Conservation (phyloP, 305 asterid species). For the Fraxinus baroniana region DNA sequence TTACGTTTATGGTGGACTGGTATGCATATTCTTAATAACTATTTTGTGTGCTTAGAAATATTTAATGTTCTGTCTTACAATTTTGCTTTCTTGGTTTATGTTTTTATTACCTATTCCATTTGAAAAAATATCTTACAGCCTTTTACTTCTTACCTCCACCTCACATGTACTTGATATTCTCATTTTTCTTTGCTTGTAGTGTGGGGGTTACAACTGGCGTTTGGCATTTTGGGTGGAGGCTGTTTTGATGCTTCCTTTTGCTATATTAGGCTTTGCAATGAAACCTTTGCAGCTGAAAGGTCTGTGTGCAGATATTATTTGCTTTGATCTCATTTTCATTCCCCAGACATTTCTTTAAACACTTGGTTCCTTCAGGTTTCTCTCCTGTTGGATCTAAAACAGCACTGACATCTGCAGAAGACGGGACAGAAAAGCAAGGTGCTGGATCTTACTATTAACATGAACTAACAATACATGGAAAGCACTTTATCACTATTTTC, state of each 20-base stretch:
- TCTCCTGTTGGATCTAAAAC: conserved; percentile 49
- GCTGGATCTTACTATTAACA: conserved; percentile 14
- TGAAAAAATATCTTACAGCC: not conserved
- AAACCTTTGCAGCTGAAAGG: conserved; percentile 95
- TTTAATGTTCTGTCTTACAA: not conserved
- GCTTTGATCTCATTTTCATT: conserved; percentile 18
- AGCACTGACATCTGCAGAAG: conserved; percentile 38
- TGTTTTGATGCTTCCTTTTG: conserved; percentile 90
- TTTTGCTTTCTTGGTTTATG: not conserved
- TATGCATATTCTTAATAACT: conserved; percentile 35
- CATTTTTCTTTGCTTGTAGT: conserved; percentile 41
- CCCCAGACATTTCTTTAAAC: conserved; percentile 26
- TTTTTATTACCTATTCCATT: not conserved
- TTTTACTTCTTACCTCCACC: conserved; percentile 16
- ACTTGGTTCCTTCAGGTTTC: conserved; percentile 54
- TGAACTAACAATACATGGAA: conserved; percentile 12
- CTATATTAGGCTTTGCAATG: conserved; percentile 79
- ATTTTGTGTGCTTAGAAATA: not conserved
- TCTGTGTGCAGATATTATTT: conserved; percentile 24
- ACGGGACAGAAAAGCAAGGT: conserved; percentile 64
- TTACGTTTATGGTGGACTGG: conserved; percentile 94
- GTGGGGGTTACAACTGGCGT: conserved; percentile 72
- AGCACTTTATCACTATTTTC: conserved; percentile 14
- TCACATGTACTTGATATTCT: conserved; percentile 2
- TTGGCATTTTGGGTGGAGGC: conserved; percentile 93